Conservation (phyloP, 1,284 basidiomycete genomes). For the Microbotryum violaceum region DNA sequence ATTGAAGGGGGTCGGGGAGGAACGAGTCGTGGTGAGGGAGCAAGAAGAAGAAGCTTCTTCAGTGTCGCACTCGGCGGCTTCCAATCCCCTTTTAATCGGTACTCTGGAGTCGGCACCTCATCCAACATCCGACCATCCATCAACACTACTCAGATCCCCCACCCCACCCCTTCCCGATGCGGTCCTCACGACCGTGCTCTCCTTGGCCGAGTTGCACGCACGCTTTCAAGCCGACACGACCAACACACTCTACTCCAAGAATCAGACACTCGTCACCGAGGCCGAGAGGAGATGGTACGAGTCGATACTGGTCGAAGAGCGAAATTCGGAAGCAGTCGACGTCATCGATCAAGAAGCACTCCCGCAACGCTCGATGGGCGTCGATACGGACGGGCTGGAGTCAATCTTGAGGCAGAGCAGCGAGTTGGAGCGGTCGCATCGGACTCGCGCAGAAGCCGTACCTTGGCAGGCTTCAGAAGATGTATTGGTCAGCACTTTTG, state of each 20-base stretch:
- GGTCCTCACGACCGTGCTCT: neutral
- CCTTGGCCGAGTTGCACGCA: slow-evolving; percentile 2
- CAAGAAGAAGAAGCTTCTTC: no score
- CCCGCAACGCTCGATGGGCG: no score
- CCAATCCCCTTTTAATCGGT: no score
- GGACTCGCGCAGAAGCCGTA: neutral
- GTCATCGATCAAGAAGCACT: neutral
- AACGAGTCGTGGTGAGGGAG: neutral
- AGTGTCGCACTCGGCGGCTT: no score
- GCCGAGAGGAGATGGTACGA: slow-evolving; percentile 8
- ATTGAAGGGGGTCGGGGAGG: neutral
- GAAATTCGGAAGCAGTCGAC: neutral
- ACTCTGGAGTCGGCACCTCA: neutral
- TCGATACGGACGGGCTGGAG: no score
- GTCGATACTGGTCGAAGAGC: neutral
- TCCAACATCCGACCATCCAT: neutral
- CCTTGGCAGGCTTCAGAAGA: slow-evolving; percentile 11
- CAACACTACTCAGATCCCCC: neutral
- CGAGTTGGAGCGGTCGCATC: neutral
- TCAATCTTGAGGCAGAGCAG: neutral
- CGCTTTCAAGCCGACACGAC: slow-evolving; percentile 10
- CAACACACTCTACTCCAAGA: slow-evolving; percentile 24
- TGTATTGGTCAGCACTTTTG: slow-evolving; percentile 3
- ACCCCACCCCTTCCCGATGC: neutral
- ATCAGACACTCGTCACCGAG: slow-evolving; percentile 11